phyloP scores from a whole-genome alignment of 2,329 filamentous ascomycete genomes.

The Penicillium sp. region DNA sequence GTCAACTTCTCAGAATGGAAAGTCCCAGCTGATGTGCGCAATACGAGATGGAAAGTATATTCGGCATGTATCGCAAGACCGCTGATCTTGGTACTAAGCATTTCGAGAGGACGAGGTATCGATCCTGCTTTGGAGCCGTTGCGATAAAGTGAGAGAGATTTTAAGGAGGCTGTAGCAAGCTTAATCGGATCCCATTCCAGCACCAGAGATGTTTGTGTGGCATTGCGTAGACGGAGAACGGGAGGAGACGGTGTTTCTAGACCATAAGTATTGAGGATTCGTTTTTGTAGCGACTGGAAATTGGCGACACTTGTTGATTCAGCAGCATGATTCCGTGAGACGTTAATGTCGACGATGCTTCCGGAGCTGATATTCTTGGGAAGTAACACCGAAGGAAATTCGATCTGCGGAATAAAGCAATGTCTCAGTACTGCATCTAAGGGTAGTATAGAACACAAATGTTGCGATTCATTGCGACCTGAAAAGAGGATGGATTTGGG shows the following conservation, averaged over 20 bases:
- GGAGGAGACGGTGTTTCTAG: slow-evolving; percentile 71
- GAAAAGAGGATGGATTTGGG: slow-evolving; percentile 11
- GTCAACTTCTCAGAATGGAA: slow-evolving; percentile 77
- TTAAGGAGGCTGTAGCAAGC: slow-evolving; percentile 84
- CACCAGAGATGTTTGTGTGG: slow-evolving; percentile 96
- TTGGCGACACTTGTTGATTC: slow-evolving; percentile 69
- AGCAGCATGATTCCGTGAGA: slow-evolving; percentile 76
- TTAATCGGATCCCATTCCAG: slow-evolving; percentile 97
- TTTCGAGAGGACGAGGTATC: slow-evolving; percentile 81
- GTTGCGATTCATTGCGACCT: not conserved
- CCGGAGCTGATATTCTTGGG: slow-evolving; percentile 93
- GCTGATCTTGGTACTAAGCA: slow-evolving; percentile 94
- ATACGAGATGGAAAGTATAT: slow-evolving; percentile 88
- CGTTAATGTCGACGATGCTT: slow-evolving; percentile 96
- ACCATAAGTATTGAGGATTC: slow-evolving; percentile 84
- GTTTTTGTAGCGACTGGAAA: slow-evolving; percentile 82
- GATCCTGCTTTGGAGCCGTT: slow-evolving; percentile 96
- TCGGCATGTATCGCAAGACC: slow-evolving; percentile 94
- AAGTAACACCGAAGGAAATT: slow-evolving; percentile 95
- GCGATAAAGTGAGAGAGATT: slow-evolving; percentile 84
- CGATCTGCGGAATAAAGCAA: slow-evolving; percentile 61
- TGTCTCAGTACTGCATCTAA: not conserved
- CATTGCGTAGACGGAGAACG: slow-evolving; percentile 85
- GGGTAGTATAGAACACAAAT: not conserved
- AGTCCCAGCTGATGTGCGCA: slow-evolving; percentile 86